Conservation (phyloP, 2,329 filamentous ascomycete genomes). For the Hypoxylon sp. region DNA sequence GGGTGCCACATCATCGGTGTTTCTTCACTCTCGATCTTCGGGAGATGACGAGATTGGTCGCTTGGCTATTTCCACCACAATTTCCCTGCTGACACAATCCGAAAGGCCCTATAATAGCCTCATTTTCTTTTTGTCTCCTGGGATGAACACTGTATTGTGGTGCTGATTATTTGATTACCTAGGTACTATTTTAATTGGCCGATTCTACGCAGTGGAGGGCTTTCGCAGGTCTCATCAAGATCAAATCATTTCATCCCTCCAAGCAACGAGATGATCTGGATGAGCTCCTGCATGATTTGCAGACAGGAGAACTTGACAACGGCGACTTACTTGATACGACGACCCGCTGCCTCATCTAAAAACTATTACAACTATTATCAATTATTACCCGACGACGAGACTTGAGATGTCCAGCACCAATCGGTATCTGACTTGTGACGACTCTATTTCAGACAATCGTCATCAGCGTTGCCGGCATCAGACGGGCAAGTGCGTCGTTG, state of each 20-base stretch:
- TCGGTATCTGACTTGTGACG: not conserved
- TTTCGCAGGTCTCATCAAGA: conserved; percentile 21
- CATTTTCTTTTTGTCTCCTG: conserved; percentile 20
- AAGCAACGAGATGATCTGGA: conserved; percentile 45
- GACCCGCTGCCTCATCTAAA: conserved; percentile 39
- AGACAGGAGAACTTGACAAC: conserved; percentile 43
- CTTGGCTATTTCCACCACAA: conserved; percentile 44
- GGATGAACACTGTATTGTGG: conserved; percentile 10
- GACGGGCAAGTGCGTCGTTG: conserved; percentile 28
- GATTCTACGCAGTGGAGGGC: conserved; percentile 30
- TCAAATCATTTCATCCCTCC: conserved; percentile 17
- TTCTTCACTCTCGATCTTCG: conserved; percentile 50
- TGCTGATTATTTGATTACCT: conserved; percentile 7
- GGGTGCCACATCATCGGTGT: conserved; percentile 51
- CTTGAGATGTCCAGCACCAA: conserved; percentile 5
- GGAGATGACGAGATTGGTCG: conserved; percentile 51
- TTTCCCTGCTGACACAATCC: conserved; percentile 40
- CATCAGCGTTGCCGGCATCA: not conserved
- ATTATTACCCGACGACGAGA: conserved; percentile 20
- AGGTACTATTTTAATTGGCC: conserved; percentile 36
- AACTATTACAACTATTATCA: conserved; percentile 15
- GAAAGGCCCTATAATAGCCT: conserved; percentile 32
- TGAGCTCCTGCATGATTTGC: conserved; percentile 40
- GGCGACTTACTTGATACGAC: conserved; percentile 47
- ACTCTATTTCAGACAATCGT: not conserved